Evolutionary conservation across 2,329 filamentous ascomycete genomes (phyloP).

Genomic region (Xenoacremonium recifei): DNA sequence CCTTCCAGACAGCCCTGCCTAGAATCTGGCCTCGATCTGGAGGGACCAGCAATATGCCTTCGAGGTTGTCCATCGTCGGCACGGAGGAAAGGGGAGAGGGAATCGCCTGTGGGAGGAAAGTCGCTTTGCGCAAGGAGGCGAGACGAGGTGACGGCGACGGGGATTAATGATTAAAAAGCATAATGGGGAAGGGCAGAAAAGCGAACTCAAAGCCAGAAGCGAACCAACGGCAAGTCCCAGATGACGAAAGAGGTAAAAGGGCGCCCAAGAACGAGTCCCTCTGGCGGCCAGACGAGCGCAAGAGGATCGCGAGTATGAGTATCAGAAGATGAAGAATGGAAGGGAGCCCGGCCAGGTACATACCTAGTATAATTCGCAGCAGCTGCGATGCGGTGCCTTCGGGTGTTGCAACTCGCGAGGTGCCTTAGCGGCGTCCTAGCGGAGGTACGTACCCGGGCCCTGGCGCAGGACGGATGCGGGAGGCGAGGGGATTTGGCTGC

Average conservation of each 20-base stretch:
- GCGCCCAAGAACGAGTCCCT: too few species aligned
- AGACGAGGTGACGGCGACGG: not conserved
- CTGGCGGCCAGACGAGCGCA: too few species aligned
- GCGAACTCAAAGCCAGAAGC: not conserved
- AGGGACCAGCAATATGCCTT: conserved; percentile 49
- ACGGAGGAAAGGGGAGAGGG: conserved; percentile 1
- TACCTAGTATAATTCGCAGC: too few species aligned
- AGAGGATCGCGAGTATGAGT: too few species aligned
- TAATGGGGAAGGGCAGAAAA: not conserved
- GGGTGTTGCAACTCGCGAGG: not conserved
- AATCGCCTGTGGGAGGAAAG: not conserved
- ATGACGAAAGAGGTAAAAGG: too few species aligned
- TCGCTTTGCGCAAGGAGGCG: not conserved
- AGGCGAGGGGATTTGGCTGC: conserved; percentile 17
- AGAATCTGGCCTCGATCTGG: conserved; percentile 51
- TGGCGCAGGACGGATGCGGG: conserved; percentile 12
- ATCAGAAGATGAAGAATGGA: too few species aligned
- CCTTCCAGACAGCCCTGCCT: conserved; percentile 53
- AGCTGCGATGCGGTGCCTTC: not conserved
- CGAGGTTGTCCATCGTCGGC: conserved; percentile 37
- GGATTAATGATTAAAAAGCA: not conserved
- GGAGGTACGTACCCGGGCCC: not conserved
- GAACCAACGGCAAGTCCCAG: not conserved
- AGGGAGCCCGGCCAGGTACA: too few species aligned
- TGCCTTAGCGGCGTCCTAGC: not conserved